Conservation (phyloP, 192 early-diverging fungal species). For the Rhizophagus clarus region DNA sequence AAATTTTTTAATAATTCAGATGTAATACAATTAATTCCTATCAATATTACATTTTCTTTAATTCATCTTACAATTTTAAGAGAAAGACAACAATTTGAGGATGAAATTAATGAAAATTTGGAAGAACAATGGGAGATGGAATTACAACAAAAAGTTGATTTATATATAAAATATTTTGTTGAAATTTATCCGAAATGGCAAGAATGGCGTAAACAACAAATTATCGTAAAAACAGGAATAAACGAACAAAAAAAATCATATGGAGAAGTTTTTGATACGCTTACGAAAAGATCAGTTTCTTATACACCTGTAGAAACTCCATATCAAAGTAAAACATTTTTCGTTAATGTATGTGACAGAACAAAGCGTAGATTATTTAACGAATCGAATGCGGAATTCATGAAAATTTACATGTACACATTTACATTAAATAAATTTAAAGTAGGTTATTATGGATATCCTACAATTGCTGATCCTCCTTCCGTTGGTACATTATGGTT, state of each 20-base stretch:
- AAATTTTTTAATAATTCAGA: neutral
- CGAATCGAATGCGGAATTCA: constrained; percentile 3
- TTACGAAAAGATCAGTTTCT: neutral
- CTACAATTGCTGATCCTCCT: neutral
- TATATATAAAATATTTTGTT: neutral
- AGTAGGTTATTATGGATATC: neutral
- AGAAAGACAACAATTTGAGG: neutral
- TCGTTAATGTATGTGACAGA: neutral
- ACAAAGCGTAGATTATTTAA: neutral
- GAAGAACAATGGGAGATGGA: neutral
- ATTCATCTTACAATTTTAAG: neutral
- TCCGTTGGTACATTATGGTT: neutral
- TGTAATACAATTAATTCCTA: neutral
- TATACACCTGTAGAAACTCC: neutral
- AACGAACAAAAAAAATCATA: neutral
- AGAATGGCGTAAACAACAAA: neutral
- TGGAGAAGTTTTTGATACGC: neutral
- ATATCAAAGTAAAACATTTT: neutral
- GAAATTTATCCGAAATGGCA: neutral
- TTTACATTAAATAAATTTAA: constrained; percentile 14
- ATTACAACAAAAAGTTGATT: neutral
- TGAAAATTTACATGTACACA: constrained; percentile 9
- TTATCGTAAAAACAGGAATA: neutral
- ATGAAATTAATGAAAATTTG: neutral
- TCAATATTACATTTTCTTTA: neutral